Percentiles rank a stretch among this genome's conserved stretches.
phyloP scores from a whole-genome alignment of 2,329 filamentous ascomycete genomes.

The Geoglossum cookeanum region DNA sequence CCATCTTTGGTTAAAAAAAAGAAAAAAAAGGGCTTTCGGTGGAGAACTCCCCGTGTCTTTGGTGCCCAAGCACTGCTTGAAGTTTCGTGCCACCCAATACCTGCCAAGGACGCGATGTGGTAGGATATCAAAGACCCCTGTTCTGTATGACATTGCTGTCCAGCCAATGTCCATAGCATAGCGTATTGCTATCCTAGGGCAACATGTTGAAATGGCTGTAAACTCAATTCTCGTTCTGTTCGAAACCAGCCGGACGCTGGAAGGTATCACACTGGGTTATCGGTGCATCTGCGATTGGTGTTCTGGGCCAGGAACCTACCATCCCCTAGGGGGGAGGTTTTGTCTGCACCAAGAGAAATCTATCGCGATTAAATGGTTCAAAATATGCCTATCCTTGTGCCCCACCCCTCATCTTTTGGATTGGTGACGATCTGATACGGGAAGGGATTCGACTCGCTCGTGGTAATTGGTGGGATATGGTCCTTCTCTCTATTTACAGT shows the following conservation, averaged over 20 bases:
- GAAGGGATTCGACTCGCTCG: constrained; percentile 79
- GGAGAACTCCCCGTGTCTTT: not conserved
- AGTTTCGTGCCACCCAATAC: not conserved
- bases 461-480: constrained; percentile 93
- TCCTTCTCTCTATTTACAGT: constrained; percentile 80
- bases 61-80: not conserved
- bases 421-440: constrained; percentile 70
- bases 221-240: not conserved
- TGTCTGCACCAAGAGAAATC: not conserved
- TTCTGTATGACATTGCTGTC: not conserved
- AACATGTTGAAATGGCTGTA: not conserved
- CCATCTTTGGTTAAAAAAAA: not conserved
- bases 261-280: not conserved
- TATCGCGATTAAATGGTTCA: constrained; percentile 17
- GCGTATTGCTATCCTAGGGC: not conserved
- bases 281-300: not conserved
- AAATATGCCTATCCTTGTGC: constrained; percentile 59
- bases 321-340: not conserved
- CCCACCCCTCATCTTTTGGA: constrained; percentile 62
- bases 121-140: not conserved
- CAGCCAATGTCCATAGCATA: not conserved
- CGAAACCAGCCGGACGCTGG: not conserved
- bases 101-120: not conserved
- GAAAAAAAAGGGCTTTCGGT: not conserved
- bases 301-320: not conserved